Percentiles rank a stretch among this genome's conserved stretches.
Conservation (phyloP, 352 stramenopile species). For the Globisporangium takayamanum region DNA sequence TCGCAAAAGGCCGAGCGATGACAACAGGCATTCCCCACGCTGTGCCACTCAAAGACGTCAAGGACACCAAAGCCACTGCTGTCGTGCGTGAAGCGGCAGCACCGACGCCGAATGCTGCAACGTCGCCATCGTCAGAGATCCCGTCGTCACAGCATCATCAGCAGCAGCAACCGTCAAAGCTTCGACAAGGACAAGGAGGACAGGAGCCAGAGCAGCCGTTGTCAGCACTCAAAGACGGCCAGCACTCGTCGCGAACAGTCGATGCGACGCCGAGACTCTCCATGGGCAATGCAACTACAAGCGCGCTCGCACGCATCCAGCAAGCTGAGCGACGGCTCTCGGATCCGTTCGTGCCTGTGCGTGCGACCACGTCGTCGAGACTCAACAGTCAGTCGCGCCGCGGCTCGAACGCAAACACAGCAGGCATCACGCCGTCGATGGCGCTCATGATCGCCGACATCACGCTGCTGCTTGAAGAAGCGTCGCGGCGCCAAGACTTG, state of each 20-base stretch:
- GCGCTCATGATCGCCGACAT: constrained; percentile 37
- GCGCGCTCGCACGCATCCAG: constrained; percentile 12
- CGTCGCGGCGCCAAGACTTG: constrained; percentile 36
- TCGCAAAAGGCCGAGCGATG: constrained; percentile 26
- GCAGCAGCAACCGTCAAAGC: background rate
- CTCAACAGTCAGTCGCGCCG: constrained; percentile 28
- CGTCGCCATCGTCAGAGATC: background rate
- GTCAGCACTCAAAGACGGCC: background rate
- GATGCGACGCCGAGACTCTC: constrained; percentile 4
- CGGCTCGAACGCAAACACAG: constrained; percentile 10
- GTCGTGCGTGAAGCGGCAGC: background rate
- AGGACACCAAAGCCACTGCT: constrained; percentile 17
- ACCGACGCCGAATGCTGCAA: background rate
- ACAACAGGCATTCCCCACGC: constrained; percentile 8
- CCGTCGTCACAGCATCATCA: background rate
- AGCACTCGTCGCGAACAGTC: background rate
- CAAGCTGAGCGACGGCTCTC: constrained; percentile 20
- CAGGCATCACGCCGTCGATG: constrained; percentile 30
- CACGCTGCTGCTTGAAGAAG: constrained; percentile 33
- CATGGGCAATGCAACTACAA: constrained; percentile 7
- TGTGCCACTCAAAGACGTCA: constrained; percentile 10
- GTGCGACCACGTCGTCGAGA: constrained; percentile 28
- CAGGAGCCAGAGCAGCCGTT: background rate
- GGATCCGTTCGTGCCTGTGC: constrained; percentile 18
- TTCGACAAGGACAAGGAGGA: background rate